A percentile compares a stretch with the other conserved stretches of the same genome.
Evolutionary conservation across 108 stramenopile species (phyloP).

Genomic region (Nannochloropsis oceanica): DNA sequence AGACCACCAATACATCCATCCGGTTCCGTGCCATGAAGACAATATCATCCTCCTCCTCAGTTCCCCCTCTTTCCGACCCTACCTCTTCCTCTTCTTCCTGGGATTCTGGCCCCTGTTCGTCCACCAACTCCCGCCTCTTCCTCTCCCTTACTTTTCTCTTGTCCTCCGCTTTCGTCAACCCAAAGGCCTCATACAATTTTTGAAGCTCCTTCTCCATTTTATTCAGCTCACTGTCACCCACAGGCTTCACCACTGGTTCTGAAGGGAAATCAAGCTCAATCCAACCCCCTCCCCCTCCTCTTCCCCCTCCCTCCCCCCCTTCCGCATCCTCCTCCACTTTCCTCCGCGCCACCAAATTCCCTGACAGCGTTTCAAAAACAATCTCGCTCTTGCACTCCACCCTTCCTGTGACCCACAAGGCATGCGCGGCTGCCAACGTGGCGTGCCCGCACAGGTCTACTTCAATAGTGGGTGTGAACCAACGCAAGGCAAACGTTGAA

Average conservation of each 20-base stretch:
- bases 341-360: slow-evolving; percentile 21
- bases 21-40: slow-evolving; percentile 25
- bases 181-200: too few species aligned
- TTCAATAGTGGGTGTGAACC: slow-evolving; percentile 53
- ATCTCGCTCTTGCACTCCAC: background rate
- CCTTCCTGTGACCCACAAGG: slow-evolving; percentile 29
- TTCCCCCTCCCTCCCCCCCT: background rate
- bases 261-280: slow-evolving; percentile 37
- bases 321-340: background rate
- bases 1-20: slow-evolving; percentile 30
- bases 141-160: background rate
- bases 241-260: background rate
- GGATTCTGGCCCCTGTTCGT: background rate
- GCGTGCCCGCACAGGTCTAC: slow-evolving; percentile 85
- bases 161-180: background rate
- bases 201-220: too few species aligned
- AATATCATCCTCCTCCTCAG: background rate
- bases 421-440: slow-evolving; percentile 38
- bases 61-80: background rate
- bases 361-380: slow-evolving; percentile 29
- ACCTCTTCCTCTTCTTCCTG: background rate
- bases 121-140: background rate
- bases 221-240: too few species aligned
- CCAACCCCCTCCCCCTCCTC: background rate
- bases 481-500: slow-evolving; percentile 19